Percentiles rank a stretch among this genome's conserved stretches.
These are phyloP conservation scores for Acer negundo DNA, from an alignment of 345 rosid species.

Conservation along the genomic window DNA sequence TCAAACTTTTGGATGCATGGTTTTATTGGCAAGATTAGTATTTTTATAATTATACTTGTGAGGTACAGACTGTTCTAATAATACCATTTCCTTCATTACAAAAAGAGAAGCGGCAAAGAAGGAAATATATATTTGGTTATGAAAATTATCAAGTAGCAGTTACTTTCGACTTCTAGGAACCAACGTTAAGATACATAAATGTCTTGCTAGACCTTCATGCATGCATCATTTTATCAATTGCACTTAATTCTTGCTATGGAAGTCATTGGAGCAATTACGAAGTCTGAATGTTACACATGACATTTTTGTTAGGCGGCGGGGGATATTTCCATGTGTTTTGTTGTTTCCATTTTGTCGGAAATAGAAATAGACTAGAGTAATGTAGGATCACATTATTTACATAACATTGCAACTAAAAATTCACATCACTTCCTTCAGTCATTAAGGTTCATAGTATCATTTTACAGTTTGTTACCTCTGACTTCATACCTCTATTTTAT, in stretches of 20 bases:
- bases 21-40: background rate
- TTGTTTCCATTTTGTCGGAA: background rate
- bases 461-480: background rate
- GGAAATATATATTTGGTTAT: background rate
- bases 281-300: background rate
- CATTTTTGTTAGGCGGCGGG: background rate
- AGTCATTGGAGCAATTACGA: background rate
- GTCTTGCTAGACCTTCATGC: background rate
- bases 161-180: background rate
- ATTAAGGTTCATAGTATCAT: background rate
- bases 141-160: background rate
- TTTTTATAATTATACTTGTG: background rate
- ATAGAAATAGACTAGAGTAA: background rate
- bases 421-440: background rate
- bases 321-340: background rate
- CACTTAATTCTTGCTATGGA: background rate
- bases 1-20: conserved; percentile 2
- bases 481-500: background rate
- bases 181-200: background rate
- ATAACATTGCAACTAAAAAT: background rate
- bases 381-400: background rate
- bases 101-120: background rate
- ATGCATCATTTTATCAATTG: background rate
- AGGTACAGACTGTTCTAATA: background rate
- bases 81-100: background rate